These are phyloP conservation scores for Globisporangium cederbergense DNA, from an alignment of 352 stramenopile genomes.

Conservation along the genomic window DNA sequence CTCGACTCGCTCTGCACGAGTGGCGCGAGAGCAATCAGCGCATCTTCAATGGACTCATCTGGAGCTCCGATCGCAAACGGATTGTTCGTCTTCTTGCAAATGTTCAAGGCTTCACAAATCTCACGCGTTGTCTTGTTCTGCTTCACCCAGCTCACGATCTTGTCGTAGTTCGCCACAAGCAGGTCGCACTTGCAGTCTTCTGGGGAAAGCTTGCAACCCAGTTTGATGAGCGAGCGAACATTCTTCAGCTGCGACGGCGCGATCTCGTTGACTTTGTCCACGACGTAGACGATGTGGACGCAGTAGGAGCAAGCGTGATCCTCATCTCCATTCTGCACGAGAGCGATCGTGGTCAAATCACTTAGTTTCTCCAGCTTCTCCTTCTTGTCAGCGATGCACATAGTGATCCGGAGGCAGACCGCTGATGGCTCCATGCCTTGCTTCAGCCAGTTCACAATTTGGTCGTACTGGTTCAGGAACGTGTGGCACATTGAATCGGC, in stretches of 20 bases:
- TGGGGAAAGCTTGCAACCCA: constrained; percentile 14
- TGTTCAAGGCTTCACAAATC: constrained; percentile 15
- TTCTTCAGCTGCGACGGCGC: constrained; percentile 10
- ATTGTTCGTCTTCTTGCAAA: constrained; percentile 15
- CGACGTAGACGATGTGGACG: constrained; percentile 3
- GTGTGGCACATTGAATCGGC: constrained; percentile 74
- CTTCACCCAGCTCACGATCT: constrained; percentile 15
- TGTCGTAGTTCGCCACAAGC: constrained; percentile 17
- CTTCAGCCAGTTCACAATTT: constrained; percentile 76
- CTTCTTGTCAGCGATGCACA: constrained; percentile 38
- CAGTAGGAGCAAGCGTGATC: constrained; percentile 19
- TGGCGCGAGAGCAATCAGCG: constrained; percentile 2
- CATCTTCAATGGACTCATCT: constrained; percentile 16
- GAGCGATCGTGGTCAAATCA: constrained; percentile 1
- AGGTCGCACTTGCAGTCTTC: constrained; percentile 17
- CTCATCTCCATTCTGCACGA: not conserved
- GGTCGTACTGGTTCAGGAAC: constrained; percentile 72
- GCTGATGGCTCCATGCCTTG: constrained; percentile 58
- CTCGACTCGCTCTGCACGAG: not conserved
- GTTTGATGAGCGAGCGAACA: constrained; percentile 5
- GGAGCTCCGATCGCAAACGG: not conserved
- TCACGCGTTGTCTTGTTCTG: constrained; percentile 7
- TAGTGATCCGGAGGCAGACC: constrained; percentile 53
- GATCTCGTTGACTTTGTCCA: constrained; percentile 12
- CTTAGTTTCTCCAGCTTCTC: constrained; percentile 3